Evolutionary conservation across 208 protist genomes (phyloP).

Genomic region (Leishmania aethiopica): DNA sequence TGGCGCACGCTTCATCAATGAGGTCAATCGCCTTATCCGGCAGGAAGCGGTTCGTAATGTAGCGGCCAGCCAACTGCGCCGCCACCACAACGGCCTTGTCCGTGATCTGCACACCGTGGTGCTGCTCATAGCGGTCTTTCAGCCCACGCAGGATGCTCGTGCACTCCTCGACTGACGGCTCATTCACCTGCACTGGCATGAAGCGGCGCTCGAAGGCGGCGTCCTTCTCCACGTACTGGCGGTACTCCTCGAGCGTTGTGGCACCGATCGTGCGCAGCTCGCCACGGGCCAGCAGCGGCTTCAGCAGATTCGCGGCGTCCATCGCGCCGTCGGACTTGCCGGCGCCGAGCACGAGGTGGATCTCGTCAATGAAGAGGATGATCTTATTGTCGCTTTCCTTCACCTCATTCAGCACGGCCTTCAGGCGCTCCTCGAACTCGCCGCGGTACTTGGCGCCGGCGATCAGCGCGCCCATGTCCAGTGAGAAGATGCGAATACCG

Average conservation of each 20-base stretch:
- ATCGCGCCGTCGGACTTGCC: constrained; percentile 95
- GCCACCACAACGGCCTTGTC: constrained; percentile 93
- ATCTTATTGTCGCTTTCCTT: constrained; percentile 94
- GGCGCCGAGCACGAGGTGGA: constrained; percentile 98
- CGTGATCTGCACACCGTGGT: constrained; percentile 92
- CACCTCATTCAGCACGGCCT: constrained; percentile 99
- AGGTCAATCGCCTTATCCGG: constrained; percentile 99
- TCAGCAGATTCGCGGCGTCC: constrained; percentile 99
- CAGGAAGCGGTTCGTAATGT: constrained; percentile 98
- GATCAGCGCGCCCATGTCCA: constrained; percentile 99
- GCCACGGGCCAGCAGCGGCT: constrained; percentile 98
- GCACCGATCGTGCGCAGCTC: constrained; percentile 98
- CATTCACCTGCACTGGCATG: constrained; percentile 96
- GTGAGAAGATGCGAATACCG: constrained; percentile 83
- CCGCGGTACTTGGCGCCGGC: constrained; percentile 99
- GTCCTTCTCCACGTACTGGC: constrained; percentile 99
- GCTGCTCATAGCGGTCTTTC: constrained; percentile 94
- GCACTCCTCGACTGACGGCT: constrained; percentile 98
- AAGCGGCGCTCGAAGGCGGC: constrained; percentile 98
- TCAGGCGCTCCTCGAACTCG: constrained; percentile 99
- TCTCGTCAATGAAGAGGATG: constrained; percentile 99
- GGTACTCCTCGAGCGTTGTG: constrained; percentile 98
- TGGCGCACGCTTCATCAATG: constrained; percentile 97
- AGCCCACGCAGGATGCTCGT: constrained; percentile 98
- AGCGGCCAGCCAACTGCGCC: constrained; percentile 92